Evolutionary conservation across 768 basidiomycete species (phyloP), one percentile per base, ranked within the genome.

Genomic region (Rubroboletus satanas): DNA sequence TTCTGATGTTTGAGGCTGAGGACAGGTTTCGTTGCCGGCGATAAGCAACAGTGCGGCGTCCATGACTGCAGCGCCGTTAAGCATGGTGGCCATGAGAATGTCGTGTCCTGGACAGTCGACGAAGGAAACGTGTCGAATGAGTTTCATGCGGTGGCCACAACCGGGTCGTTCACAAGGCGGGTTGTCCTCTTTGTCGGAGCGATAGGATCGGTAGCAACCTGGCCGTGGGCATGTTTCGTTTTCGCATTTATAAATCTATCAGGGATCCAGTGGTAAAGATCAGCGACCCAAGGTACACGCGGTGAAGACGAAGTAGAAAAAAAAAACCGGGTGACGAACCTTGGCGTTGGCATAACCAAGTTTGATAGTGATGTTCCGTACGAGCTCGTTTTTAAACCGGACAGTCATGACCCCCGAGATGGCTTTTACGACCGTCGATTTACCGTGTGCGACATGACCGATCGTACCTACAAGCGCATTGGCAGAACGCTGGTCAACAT

Each of bases 81-180:
- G 79, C 97, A 99, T 99, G 60, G 96, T 99, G 48, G 97, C 97
- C 97, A 99, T 99, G 73, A 99, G 86, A 85, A 99, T 98, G 73
- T 98, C 94, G 83, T 96, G 95, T 58, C 95, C 92, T 1, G 91
- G 93, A 64, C 89, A 93, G 73, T 99, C 97, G 68, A 99, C 97
- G 73, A 99, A 99, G 4, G 96, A 98, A 66, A 98, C 95, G 66
- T 99, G 97, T 61, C 95, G 87, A 59, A 98, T 69, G 61, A 98
- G 84, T 64, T 88, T 88, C 93, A 98, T 94, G 17, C 83, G 82
- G 52, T 85, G 84, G 37, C 85, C 87, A 74, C 97, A 98, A 56
- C 93, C 92, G 21, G 92, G 90, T 18, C 93, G 82, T 73, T 97
- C 94, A 73, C 97, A 99, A 17, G 86, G 86, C 7, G 96, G 96